Conservation (phyloP, 1,139 yeast species). For the Yamadazyma dendronema region DNA sequence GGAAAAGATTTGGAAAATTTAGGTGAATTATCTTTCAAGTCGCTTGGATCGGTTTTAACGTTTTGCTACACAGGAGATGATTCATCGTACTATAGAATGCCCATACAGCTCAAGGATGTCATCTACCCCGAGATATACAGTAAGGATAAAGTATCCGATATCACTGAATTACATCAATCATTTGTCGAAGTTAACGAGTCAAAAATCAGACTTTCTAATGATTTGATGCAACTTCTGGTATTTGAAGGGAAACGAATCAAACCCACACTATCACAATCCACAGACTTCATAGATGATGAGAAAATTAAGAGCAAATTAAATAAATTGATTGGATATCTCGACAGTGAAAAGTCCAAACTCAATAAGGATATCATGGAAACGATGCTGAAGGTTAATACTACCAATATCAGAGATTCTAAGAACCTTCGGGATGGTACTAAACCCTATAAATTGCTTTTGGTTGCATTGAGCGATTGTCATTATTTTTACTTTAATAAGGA, state of each 20-base stretch:
- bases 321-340: slow-evolving; percentile 18
- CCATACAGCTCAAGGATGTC: slow-evolving; percentile 10
- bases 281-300: slow-evolving; percentile 12
- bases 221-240: slow-evolving; percentile 21
- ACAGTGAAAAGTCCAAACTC: slow-evolving; percentile 18
- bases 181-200: slow-evolving; percentile 8
- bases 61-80: slow-evolving; percentile 32
- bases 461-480: slow-evolving; percentile 29
- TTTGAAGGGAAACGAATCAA: slow-evolving; percentile 16
- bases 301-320: slow-evolving; percentile 17
- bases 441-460: slow-evolving; percentile 26
- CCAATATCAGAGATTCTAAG: slow-evolving; percentile 15
- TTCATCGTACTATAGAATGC: slow-evolving; percentile 12
- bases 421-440: slow-evolving; percentile 9
- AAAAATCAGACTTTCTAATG: slow-evolving; percentile 21
- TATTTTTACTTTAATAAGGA: slow-evolving; percentile 23
- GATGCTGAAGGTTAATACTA: slow-evolving; percentile 10
- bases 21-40: slow-evolving; percentile 28
- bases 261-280: slow-evolving; percentile 13
- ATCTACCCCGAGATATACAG: slow-evolving; percentile 15
- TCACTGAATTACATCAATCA: slow-evolving; percentile 5
- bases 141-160: slow-evolving; percentile 4
- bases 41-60: slow-evolving; percentile 33
- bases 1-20: slow-evolving; percentile 28
- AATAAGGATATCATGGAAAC: slow-evolving; percentile 20